phyloP scores from a whole-genome alignment of 768 basidiomycete species.

The Daedaleopsis sinensis region DNA sequence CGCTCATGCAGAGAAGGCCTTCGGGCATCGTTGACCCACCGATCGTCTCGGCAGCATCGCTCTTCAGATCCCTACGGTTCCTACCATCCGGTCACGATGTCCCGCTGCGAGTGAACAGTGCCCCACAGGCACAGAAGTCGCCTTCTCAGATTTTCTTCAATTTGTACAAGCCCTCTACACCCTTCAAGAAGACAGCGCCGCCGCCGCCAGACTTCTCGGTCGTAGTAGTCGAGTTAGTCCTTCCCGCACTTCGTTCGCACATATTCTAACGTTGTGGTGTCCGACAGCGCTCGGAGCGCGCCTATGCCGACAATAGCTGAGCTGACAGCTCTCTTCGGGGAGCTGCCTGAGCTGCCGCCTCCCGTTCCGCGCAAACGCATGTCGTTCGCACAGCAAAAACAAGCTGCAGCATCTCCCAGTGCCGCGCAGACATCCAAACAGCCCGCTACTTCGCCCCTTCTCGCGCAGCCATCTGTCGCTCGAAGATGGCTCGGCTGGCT shows the following conservation, averaged over 20 bases:
- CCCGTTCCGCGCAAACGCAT: constrained; percentile 56
- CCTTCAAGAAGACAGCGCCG: constrained; percentile 77
- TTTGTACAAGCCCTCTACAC: constrained; percentile 87
- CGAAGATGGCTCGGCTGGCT: constrained; percentile 30
- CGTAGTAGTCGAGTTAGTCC: constrained; percentile 79
- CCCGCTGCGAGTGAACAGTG: constrained; percentile 42
- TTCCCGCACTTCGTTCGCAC: not conserved
- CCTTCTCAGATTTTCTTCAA: constrained; percentile 84
- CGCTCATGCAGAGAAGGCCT: not conserved
- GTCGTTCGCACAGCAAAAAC: constrained; percentile 24
- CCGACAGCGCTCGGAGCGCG: constrained; percentile 74
- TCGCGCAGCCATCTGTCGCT: not conserved
- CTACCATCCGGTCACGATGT: constrained; percentile 65
- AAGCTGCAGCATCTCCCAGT: constrained; percentile 4
- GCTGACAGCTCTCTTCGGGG: constrained; percentile 69
- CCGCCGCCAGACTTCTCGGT: constrained; percentile 85
- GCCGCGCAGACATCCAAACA: not conserved
- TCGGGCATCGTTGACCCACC: not conserved
- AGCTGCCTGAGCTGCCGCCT: constrained; percentile 63
- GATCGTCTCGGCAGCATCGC: constrained; percentile 47
- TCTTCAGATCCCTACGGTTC: constrained; percentile 74
- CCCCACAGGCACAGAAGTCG: constrained; percentile 11
- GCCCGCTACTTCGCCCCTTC: not conserved
- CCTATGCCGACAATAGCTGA: constrained; percentile 83
- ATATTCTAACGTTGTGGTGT: not conserved